Base-by-base conservation (phyloP, 1,284 basidiomycete genomes). In the Sutorius eximius region DNA sequence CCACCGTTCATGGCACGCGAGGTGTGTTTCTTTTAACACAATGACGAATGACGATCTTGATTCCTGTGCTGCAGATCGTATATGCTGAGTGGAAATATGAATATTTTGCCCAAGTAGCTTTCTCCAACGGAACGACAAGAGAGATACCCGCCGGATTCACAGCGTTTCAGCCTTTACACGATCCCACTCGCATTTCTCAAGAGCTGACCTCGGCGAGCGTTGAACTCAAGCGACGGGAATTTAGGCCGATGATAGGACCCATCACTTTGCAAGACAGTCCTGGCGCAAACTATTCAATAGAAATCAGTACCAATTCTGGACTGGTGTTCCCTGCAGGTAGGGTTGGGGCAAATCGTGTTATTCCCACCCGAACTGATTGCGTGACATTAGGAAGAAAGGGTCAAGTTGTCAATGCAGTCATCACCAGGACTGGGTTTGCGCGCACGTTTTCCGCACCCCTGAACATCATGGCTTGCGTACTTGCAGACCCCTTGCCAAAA, bases 61-160 rank as follows among this genome's bases (percentile, higher is more conserved):
- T 3, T 6, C 16, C 24, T 6, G 34, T 13, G 22, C 15, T 12
- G 29, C 9, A 58, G 57, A 15, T 43, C 13, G 3, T 32, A 2
- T 0, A 38, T 7, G 36, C 38, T 6, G 48, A 62, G 49, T 64
- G 47, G 42, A 53, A 56, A n/a, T 62, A 64, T n/a, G 61, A 62
- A 36, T 62, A 62, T 34, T 62, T 62, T 27, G 40, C 43, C 32
- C 62, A 44, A 12, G 37, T 64, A 42, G 8, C 15, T 10, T 64
- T 63, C 20, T 33, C 40, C 13, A 54, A 64, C 22, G 61, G 57
- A 33, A 62, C 52, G 9, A 62, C 33, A 9, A 40, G 45, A 40
- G 62, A 64, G 27, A 29, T 62, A 27, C 24, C 24, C 5, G 60
- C 51, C 18, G 62, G 57, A 38, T 15, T 45, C 8, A 62, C 60